Base-by-base conservation (phyloP, 2,329 filamentous ascomycete species). In the Fonsecaea pugnacius region DNA sequence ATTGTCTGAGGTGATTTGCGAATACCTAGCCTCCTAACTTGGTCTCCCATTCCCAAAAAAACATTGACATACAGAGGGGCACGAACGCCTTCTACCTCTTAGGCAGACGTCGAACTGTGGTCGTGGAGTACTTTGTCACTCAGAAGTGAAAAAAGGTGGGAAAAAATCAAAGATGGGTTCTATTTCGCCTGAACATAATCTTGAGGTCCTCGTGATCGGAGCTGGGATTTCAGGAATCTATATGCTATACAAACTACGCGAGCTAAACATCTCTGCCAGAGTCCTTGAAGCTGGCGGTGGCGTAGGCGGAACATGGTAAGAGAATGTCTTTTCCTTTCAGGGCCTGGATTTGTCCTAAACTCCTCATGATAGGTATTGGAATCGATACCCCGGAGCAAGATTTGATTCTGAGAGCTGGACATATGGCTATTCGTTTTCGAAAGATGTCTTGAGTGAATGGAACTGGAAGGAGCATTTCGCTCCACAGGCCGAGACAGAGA, bases 201-300 rank as follows among this genome's bases (percentile, higher is more conserved):
- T 56, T 60, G 64, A 16, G 62, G 61, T 38, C 64, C 58, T 32
- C n/a, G 60, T 55, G 61, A 63, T 69, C 33, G 53, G 53, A 21
- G 38, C 36, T 2, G 72, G 73, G 1, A 70, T 73, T 52, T 65
- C 79, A 32, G 82, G 82, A 12, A 72, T 83, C 21, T 84, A 82
- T 60, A 78, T 80, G 73, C 78, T 64, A 21, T 38, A 84, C 24
- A 43, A 79, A 0, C 77, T 85, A 9, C 80, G 83, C 2, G 79
- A 84, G 12, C 75, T 76, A 5, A 84, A 83, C 1, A 72, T 81
- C 30, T 80, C 79, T 9, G 73, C 77, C 1, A 76, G 79, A 32
- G 76, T 86, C 16, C 82, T 81, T 66, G 85, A 87, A 64, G 81
- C 82, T 0, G 84, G 80, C 4, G 76, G 77, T 4, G 78, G 80